phyloP scores from a whole-genome alignment of 1,284 basidiomycete species.

The Cerioporus squamosus region DNA sequence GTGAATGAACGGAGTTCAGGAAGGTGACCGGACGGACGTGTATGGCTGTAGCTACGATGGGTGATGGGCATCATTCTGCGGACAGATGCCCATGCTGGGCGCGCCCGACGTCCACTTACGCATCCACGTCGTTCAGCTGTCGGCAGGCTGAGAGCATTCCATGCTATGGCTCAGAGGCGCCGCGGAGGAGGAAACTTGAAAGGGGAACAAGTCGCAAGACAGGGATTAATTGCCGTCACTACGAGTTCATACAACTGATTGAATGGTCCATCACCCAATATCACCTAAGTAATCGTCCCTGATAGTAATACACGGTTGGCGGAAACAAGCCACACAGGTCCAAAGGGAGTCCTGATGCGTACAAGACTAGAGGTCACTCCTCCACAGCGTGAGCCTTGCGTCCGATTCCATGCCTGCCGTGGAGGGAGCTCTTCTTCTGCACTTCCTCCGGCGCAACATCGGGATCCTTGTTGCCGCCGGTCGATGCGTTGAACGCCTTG shows the following conservation, averaged over 20 bases:
- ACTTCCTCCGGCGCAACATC: background rate
- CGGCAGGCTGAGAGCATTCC: background rate
- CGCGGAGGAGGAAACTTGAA: too few species aligned
- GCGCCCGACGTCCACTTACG: background rate
- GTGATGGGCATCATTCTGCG: constrained; percentile 23
- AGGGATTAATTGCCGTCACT: too few species aligned
- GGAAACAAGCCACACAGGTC: too few species aligned
- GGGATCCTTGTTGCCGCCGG: constrained; percentile 13
- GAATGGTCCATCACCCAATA: too few species aligned
- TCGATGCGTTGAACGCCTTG: constrained; percentile 25
- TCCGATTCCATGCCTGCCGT: background rate
- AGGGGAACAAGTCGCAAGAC: too few species aligned
- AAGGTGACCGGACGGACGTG: constrained; percentile 1
- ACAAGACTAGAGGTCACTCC: background rate
- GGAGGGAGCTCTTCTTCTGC: background rate
- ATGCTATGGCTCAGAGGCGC: too few species aligned
- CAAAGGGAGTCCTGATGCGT: too few species aligned
- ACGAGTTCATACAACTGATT: too few species aligned
- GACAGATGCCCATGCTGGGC: constrained; percentile 15
- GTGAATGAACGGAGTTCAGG: constrained; percentile 5
- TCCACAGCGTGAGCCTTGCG: constrained; percentile 3
- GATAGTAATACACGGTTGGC: too few species aligned
- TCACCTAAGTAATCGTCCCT: too few species aligned
- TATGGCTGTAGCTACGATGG: constrained; percentile 20
- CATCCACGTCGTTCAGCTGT: background rate